Evolutionary conservation across 139 green algal genomes (phyloP), one percentile per base, ranked within the genome.

Genomic region (Chlamydomonas sphaeroides): DNA sequence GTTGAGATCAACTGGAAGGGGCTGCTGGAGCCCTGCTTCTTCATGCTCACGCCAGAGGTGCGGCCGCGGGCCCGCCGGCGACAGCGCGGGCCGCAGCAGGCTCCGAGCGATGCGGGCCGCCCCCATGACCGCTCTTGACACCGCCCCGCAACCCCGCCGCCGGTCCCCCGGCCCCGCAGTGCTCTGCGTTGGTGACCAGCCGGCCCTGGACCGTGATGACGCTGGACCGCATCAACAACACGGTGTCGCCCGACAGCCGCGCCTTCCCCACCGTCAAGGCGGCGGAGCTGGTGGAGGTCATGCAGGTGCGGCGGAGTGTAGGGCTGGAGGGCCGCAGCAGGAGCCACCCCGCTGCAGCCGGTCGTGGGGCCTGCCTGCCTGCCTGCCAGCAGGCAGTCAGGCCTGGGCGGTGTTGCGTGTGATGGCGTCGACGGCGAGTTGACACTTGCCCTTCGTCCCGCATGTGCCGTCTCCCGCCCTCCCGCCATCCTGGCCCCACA

Each of bases 1-100:
- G 83, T 87, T 41, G 83, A 87, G 83, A 79, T 87, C 61, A 65
- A 78, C 36, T 85, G 74, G 74, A 62, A 63, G 33, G 75, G 74
- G 48, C 53, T 65, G 2, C 30, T 87, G 23, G 83, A 87, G 74
- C 65, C 66, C 1, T 70, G 53, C 65, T 87, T 59, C 62, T 87
- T 87, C 75, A 42, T 15, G 25, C 75, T 87, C n/a, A 84, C 83
- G 61, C 45, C 51, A 7, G 69, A 81, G 71, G 71, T 79, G 71
- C 3, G 63, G 33, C 28, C 59, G 20, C 8, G 28, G 59, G 5
- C n/a, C n/a, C n/a, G n/a, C n/a, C n/a, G n/a, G n/a, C n/a, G n/a
- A n/a, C n/a, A n/a, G n/a, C n/a, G n/a, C n/a, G n/a, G n/a, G n/a
- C n/a, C n/a, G n/a, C n/a, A n/a, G n/a, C n/a, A n/a, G n/a, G n/a